A percentile compares a stretch with the other conserved stretches of the same genome.
These are phyloP conservation scores for Fusarium luffae DNA, from an alignment of 2,329 filamentous ascomycete genomes.

Conservation along the genomic window DNA sequence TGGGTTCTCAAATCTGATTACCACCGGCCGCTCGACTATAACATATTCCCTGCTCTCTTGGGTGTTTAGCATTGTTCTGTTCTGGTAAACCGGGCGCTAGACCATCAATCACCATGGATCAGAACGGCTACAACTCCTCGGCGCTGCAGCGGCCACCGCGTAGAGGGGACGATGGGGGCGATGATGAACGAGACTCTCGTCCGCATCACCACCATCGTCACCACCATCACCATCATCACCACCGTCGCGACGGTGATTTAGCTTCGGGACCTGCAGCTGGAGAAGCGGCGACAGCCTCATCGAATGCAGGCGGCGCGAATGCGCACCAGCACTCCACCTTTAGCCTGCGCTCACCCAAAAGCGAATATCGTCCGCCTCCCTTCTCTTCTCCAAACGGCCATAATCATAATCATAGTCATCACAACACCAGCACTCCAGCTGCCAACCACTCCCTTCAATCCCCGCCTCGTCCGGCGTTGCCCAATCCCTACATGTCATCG, in stretches of 20 bases:
- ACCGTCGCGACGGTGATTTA: conserved; percentile 56
- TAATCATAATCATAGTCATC: conserved; percentile 44
- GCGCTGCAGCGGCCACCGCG: conserved; percentile 58
- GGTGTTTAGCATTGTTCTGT: conserved; percentile 27
- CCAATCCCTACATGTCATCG: conserved; percentile 53
- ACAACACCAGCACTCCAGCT: conserved; percentile 44
- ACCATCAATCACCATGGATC: conserved; percentile 55
- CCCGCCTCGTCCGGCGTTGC: conserved; percentile 47
- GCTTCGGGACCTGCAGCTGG: conserved; percentile 27
- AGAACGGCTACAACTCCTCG: conserved; percentile 60
- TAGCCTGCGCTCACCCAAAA: conserved; percentile 61
- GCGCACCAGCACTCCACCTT: conserved; percentile 58
- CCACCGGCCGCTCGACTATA: conserved; percentile 35
- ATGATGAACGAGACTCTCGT: conserved; percentile 50
- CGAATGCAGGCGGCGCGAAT: conserved; percentile 44
- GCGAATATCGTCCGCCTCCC: conserved; percentile 53
- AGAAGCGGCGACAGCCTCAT: conserved; percentile 39
- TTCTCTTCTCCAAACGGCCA: conserved; percentile 46
- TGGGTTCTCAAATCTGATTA: conserved; percentile 43
- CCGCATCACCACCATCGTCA: conserved; percentile 51
- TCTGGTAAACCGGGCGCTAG: conserved; percentile 29
- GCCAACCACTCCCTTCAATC: conserved; percentile 48
- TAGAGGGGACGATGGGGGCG: conserved; percentile 55
- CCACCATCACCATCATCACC: conserved; percentile 51
- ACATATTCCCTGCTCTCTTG: conserved; percentile 30